A percentile compares a stretch with the other conserved stretches of the same genome.
These are phyloP conservation scores for Nannochloropsis salina DNA, from an alignment of 108 stramenopile species.

Conservation along the genomic window DNA sequence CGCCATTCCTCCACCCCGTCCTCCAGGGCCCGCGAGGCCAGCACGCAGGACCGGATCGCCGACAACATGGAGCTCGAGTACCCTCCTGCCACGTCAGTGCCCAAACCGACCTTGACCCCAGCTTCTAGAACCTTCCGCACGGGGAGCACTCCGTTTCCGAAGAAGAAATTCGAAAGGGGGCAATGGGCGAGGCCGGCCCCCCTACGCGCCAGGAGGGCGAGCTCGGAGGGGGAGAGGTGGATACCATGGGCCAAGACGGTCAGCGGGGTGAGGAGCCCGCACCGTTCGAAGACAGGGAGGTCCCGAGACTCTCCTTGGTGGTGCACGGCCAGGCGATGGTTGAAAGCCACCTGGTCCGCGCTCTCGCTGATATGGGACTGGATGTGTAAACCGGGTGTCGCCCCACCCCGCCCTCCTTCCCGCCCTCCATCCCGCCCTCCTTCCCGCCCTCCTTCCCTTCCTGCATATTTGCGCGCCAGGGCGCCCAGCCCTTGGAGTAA, in stretches of 20 bases:
- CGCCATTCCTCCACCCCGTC: neutral
- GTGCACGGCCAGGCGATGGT: constrained; percentile 30
- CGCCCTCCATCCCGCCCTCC: neutral
- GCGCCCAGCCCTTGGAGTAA: constrained; percentile 50
- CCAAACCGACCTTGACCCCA: constrained; percentile 57
- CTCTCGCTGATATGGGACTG: constrained; percentile 56
- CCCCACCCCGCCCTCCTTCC: neutral
- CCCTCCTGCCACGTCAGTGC: constrained; percentile 64
- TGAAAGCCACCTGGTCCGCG: constrained; percentile 54
- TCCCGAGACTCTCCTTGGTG: constrained; percentile 41
- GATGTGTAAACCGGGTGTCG: constrained; percentile 38
- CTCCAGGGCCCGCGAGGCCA: constrained; percentile 41
- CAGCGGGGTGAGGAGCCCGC: constrained; percentile 39
- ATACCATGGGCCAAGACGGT: constrained; percentile 58
- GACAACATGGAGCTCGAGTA: constrained; percentile 55
- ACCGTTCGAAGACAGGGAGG: constrained; percentile 49
- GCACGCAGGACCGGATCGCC: constrained; percentile 47
- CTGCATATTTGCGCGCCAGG: constrained; percentile 42
- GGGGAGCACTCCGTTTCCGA: neutral
- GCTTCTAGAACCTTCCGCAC: constrained; percentile 22
- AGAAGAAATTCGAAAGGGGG: constrained; percentile 56
- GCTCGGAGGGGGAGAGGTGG: constrained; percentile 41
- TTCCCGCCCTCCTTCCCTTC: neutral
- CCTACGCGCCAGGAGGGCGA: constrained; percentile 30
- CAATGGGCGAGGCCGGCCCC: constrained; percentile 56